Evolutionary conservation across 2,329 filamentous ascomycete genomes (phyloP), one percentile per base, ranked within the genome.

Genomic region (Sodiomyces alkalinus): DNA sequence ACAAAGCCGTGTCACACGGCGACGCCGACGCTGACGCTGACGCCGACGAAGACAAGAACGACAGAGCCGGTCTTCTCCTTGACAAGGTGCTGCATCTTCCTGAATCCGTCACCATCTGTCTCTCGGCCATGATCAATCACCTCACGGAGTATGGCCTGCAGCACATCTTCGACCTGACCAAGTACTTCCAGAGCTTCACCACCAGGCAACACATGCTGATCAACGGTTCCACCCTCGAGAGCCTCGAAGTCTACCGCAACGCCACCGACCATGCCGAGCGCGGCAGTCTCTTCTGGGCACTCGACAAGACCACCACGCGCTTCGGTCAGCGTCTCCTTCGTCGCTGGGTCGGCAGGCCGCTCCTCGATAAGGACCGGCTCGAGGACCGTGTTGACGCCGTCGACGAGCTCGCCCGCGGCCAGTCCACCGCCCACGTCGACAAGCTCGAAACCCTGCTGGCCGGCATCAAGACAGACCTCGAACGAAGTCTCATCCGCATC

Each of bases 161-260:
- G 50, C 85, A 96, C 56, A 82, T 98, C 29, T 93, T 98, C 42
- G 80, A 93, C 44, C 58, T 98, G 23, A 96, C 90, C 2, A 93
- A 92, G 43, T 93, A 96, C 55, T 98, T 98, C 45, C 79, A 93
- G 41, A 83, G 85, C 3, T 98, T 98, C 55, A 93, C 81, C 41
- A 82, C 86, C 6, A 67, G 86, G 20, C 86, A 87, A 10, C 86
- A 96, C 46, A 96, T 98, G 90, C 62, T 96, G 4, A 61, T 98
- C 34, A 94, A 92, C 46, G 90, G 87, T 24, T 98, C 93, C 30
- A 94, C 87, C 0, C 58, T 98, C 20, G 87, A 83, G 27, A 93
- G 83, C 43, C 65, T 98, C 9, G 90, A 98, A 48, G 83, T 98
- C 2, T 98, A 94, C 47, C 80, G 86, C 35, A 98, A 98, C 40